phyloP scores from a whole-genome alignment of 2,329 filamentous ascomycete species.

The Plectosphaerella cucumerina region DNA sequence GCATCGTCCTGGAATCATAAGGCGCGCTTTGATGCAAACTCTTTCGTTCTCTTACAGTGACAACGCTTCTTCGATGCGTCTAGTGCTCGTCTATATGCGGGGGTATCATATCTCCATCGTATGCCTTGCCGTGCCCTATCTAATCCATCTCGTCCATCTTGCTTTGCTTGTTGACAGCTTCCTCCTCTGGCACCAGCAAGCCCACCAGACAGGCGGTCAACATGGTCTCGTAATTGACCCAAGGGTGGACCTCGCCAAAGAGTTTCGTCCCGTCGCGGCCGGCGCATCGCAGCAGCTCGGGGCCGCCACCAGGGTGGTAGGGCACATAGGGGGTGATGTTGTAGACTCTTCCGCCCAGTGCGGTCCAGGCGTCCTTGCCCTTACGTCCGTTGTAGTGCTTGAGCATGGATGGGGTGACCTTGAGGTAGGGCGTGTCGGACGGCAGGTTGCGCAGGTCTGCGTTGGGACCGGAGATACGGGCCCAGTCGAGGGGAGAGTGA shows the following conservation, averaged over 20 bases:
- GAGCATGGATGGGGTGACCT: slow-evolving; percentile 79
- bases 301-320: slow-evolving; percentile 85
- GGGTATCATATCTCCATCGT: slow-evolving; percentile 11
- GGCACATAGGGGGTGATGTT: slow-evolving; percentile 87
- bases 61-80: too few species aligned
- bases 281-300: slow-evolving; percentile 63
- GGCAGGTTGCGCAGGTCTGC: slow-evolving; percentile 64
- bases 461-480: slow-evolving; percentile 62
- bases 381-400: slow-evolving; percentile 75
- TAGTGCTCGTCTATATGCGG: too few species aligned
- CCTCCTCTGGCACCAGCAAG: slow-evolving; percentile 56
- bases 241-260: slow-evolving; percentile 65
- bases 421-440: slow-evolving; percentile 50
- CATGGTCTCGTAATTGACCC: slow-evolving; percentile 72
- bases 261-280: slow-evolving; percentile 58
- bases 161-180: slow-evolving; percentile 29
- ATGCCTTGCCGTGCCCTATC: slow-evolving; percentile 11
- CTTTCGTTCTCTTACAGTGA: too few species aligned
- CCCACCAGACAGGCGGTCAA: slow-evolving; percentile 59
- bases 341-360: slow-evolving; percentile 85
- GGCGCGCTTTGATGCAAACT: too few species aligned
- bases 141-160: slow-evolving; percentile 61
- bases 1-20: too few species aligned
- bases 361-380: slow-evolving; percentile 86
- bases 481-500: slow-evolving; percentile 95